Conservation (phyloP, 352 stramenopile genomes). For the Globisporangium iwayamae region DNA sequence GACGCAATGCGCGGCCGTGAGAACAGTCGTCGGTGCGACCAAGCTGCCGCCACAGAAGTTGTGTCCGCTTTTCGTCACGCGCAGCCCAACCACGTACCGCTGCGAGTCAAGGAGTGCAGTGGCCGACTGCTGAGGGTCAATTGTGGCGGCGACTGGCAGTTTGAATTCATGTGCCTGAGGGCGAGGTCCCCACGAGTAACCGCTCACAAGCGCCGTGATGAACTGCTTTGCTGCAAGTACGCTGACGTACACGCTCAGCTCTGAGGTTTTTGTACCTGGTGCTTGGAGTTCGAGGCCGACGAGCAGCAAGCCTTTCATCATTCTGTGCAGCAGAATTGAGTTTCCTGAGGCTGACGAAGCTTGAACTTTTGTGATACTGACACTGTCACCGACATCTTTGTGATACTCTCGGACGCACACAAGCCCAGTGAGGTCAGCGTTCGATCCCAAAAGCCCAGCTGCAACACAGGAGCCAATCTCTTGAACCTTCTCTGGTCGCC, state of each 20-base stretch:
- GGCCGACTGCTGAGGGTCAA: background rate
- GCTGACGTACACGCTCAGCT: background rate
- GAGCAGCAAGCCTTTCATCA: background rate
- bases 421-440: background rate
- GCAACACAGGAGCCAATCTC: background rate
- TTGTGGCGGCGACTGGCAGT: background rate
- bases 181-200: background rate
- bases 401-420: background rate
- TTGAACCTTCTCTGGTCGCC: slow-evolving; percentile 1
- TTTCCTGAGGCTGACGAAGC: background rate
- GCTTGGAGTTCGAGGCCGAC: background rate
- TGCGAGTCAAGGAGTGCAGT: background rate
- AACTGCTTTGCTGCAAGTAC: slow-evolving; percentile 3
- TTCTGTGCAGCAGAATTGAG: background rate
- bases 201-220: background rate
- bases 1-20: slow-evolving; percentile 42
- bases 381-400: no score
- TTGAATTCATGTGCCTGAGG: background rate
- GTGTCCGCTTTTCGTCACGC: slow-evolving; percentile 8
- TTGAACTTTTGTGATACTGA: no score
- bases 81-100: slow-evolving; percentile 3
- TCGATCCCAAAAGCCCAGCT: background rate
- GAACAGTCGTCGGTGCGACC: slow-evolving; percentile 37
- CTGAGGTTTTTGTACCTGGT: background rate
- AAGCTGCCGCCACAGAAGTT: slow-evolving; percentile 45